Base-by-base conservation (phyloP, 208 protist genomes). In the Wallacemonas collosoma region DNA sequence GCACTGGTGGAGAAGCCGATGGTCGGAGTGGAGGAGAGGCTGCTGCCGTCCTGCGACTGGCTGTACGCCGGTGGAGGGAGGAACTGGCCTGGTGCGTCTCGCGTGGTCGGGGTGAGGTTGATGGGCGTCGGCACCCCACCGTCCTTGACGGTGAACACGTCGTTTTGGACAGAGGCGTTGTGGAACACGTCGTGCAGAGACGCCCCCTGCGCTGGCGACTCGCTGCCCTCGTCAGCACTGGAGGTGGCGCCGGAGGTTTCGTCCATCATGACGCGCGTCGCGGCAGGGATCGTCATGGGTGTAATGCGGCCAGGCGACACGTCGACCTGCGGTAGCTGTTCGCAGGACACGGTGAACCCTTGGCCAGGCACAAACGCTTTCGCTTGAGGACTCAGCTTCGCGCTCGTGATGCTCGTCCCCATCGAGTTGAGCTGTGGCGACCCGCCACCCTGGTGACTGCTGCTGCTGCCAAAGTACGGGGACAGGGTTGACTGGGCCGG, bases 331-430 rank as follows among this genome's bases (percentile, higher is more conserved):
- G 12, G 8, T 6, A 12, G 45, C 45, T 6, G 45, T 50, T 6
- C 8, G 8, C 12, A 12, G 45, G 45, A 50, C 8, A 12, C 45
- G 45, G 45, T 50, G 53, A 58, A 58, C 9, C 53, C 53, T n/a
- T 58, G 53, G 53, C 53, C 53, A 5, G 76, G 76, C 35, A 63
- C 60, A 61, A 80, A 80, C 15, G 76, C 69, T 14, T 60, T 62
- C 4, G 76, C 76, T 45, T 80, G 69, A 7, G 76, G 76, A 43
- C 76, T 80, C 40, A 80, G 66, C 8, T 58, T 58, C 14, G n/a
- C 53, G 53, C 53, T 58, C 1, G 53, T 58, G 53, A 58, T 58
- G 53, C 53, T 58, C 53, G 53, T 58, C 14, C 53, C 53, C 53
- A 58, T n/a, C 53, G 53, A 58, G 53, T 58, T 58, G 9, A 58